These are phyloP conservation scores for Tylopilus felleus DNA, from an alignment of 768 basidiomycete species.

Conservation along the genomic window DNA sequence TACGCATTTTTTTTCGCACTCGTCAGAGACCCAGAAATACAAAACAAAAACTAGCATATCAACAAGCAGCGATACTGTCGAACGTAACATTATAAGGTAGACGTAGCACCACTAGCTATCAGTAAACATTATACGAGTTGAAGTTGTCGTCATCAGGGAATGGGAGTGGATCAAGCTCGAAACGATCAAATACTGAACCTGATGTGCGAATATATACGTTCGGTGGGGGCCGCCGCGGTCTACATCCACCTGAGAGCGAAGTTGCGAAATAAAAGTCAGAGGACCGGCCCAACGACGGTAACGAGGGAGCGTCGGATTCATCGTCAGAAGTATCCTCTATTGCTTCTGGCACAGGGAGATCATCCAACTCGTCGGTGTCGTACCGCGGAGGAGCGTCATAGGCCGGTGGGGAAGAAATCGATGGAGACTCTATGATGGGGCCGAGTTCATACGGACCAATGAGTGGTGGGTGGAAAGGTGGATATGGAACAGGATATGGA, in stretches of 20 bases:
- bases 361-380: slow-evolving; percentile 61
- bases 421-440: slow-evolving; percentile 40
- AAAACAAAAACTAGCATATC: slow-evolving; percentile 29
- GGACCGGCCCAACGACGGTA: slow-evolving; percentile 59
- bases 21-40: slow-evolving; percentile 14
- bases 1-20: too few species aligned
- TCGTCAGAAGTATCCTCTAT: slow-evolving; percentile 86
- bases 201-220: slow-evolving; percentile 63
- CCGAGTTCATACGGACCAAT: slow-evolving; percentile 50
- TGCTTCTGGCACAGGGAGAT: slow-evolving; percentile 70
- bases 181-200: slow-evolving; percentile 58
- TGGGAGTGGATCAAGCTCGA: slow-evolving; percentile 70
- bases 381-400: slow-evolving; percentile 63
- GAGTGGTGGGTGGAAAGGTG: slow-evolving; percentile 56
- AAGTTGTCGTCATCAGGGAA: slow-evolving; percentile 52
- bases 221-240: slow-evolving; percentile 45
- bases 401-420: slow-evolving; percentile 35
- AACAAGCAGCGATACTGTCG: slow-evolving; percentile 20
- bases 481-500: slow-evolving; percentile 66
- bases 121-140: slow-evolving; percentile 53
- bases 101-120: slow-evolving; percentile 56
- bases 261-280: slow-evolving; percentile 52
- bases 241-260: slow-evolving; percentile 49
- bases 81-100: slow-evolving; percentile 28
- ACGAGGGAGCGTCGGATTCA: slow-evolving; percentile 69